These are phyloP conservation scores for Lentinula sp. DNA, from an alignment of 768 basidiomycete genomes.

Conservation along the genomic window DNA sequence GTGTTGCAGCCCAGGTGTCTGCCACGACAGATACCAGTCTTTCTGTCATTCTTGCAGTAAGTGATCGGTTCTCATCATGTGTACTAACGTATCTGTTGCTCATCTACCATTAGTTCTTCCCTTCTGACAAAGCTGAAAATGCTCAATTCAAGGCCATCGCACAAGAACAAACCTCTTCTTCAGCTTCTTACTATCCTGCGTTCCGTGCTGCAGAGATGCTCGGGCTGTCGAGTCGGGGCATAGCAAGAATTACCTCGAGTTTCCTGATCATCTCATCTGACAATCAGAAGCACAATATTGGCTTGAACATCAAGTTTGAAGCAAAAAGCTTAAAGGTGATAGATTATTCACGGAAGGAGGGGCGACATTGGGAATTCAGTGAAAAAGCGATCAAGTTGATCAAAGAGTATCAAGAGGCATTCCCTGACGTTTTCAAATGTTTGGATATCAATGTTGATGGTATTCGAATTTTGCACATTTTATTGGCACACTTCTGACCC, in stretches of 20 bases:
- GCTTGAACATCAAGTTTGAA: constrained; percentile 94
- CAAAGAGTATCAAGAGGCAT: constrained; percentile 74
- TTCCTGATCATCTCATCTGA: constrained; percentile 82
- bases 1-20: constrained; percentile 89
- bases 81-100: not conserved
- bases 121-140: constrained; percentile 75
- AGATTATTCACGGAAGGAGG: constrained; percentile 83
- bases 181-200: constrained; percentile 64
- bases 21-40: constrained; percentile 63
- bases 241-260: constrained; percentile 90
- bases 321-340: constrained; percentile 90
- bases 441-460: constrained; percentile 74
- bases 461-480: constrained; percentile 23
- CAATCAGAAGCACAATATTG: constrained; percentile 80
- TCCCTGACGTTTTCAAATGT: constrained; percentile 76
- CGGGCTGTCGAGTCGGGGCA: constrained; percentile 67
- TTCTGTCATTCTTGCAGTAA: constrained; percentile 83
- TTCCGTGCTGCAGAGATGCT: constrained; percentile 73
- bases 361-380: constrained; percentile 89
- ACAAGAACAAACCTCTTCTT: constrained; percentile 14
- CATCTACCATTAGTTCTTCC: constrained; percentile 62
- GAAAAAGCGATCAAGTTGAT: constrained; percentile 79
- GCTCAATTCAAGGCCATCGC: constrained; percentile 73
- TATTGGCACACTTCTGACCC: not conserved
- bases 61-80: constrained; percentile 12